Evolutionary conservation across 495 filamentous ascomycete species (phyloP).

Genomic region (Penicillium longicatenatum): DNA sequence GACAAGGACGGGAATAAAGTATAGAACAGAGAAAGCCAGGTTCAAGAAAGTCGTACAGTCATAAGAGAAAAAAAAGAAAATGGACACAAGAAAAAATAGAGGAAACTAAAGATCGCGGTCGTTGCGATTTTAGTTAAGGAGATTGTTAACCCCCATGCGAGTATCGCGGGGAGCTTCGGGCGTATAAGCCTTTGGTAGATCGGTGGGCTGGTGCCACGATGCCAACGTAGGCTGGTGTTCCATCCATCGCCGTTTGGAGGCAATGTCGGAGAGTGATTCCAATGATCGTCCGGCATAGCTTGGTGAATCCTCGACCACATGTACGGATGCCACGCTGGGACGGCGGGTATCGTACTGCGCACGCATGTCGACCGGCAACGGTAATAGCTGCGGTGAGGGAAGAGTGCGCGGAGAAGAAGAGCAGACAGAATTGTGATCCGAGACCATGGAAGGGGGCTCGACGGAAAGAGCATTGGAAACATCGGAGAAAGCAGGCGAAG

Average conservation of each 20-base stretch:
- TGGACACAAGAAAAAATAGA: constrained; percentile 6
- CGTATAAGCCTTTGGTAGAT: constrained; percentile 26
- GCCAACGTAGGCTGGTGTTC: constrained; percentile 32
- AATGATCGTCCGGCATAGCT: constrained; percentile 27
- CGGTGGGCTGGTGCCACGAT: constrained; percentile 33
- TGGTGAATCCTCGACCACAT: constrained; percentile 33
- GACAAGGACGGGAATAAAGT: constrained; percentile 26
- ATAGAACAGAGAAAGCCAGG: constrained; percentile 23
- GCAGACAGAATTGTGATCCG: constrained; percentile 67
- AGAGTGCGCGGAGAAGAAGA: constrained; percentile 55
- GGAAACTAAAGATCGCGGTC: constrained; percentile 1
- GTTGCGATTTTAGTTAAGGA: constrained; percentile 35
- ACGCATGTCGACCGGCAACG: constrained; percentile 38
- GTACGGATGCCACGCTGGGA: constrained; percentile 28
- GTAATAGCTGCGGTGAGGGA: constrained; percentile 45
- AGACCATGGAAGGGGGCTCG: constrained; percentile 72
- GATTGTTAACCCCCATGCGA: constrained; percentile 46
- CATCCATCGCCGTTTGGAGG: constrained; percentile 37
- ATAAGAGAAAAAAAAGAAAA: constrained; percentile 11
- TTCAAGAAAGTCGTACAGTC: constrained; percentile 27
- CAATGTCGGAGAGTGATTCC: constrained; percentile 34
- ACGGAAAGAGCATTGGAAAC: constrained; percentile 60
- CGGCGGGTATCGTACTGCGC: constrained; percentile 37
- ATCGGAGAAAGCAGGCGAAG: constrained; percentile 67
- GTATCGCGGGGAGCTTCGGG: constrained; percentile 40